Conservation (phyloP, 768 basidiomycete species). For the Gymnopilus dilepis region DNA sequence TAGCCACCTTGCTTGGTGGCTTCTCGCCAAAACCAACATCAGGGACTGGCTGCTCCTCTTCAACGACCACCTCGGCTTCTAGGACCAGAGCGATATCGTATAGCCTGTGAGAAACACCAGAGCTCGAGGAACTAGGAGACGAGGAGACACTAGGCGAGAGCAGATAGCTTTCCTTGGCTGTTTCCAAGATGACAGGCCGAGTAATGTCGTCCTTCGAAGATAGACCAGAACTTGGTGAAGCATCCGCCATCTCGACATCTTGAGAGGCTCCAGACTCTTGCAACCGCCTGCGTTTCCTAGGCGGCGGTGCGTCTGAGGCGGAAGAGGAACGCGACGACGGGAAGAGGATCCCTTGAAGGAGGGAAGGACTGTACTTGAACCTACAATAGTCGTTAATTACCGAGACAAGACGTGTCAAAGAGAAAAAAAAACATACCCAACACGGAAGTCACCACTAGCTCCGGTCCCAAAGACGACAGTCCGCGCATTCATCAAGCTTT, state of each 20-base stretch:
- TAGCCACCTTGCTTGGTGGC: background rate
- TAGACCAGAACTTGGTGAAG: conserved; percentile 3
- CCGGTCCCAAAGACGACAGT: conserved; percentile 55
- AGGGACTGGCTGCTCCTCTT: background rate
- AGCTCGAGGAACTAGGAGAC: background rate
- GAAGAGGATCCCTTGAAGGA: conserved; percentile 51
- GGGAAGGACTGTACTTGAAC: conserved; percentile 56
- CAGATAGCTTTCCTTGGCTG: conserved; percentile 45
- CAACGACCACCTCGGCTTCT: conserved; percentile 25
- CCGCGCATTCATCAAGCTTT: conserved; percentile 48
- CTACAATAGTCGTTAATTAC: conserved; percentile 32
- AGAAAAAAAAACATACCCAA: conserved; percentile 45
- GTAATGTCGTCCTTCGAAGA: conserved; percentile 13
- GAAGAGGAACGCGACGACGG: conserved; percentile 31
- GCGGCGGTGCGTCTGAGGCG: conserved; percentile 29
- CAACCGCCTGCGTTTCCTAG: conserved; percentile 41
- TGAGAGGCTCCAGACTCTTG: conserved; percentile 19
- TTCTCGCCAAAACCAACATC: conserved; percentile 2
- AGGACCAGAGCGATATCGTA: conserved; percentile 47
- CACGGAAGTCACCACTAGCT: conserved; percentile 40
- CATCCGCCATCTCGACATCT: conserved; percentile 33
- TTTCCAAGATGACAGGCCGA: conserved; percentile 44
- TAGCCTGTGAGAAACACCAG: conserved; percentile 16
- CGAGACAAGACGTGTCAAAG: background rate
- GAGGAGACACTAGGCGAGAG: conserved; percentile 36